Evolutionary conservation across 2,329 filamentous ascomycete species (phyloP).

Genomic region (Cercospora nicotianae): DNA sequence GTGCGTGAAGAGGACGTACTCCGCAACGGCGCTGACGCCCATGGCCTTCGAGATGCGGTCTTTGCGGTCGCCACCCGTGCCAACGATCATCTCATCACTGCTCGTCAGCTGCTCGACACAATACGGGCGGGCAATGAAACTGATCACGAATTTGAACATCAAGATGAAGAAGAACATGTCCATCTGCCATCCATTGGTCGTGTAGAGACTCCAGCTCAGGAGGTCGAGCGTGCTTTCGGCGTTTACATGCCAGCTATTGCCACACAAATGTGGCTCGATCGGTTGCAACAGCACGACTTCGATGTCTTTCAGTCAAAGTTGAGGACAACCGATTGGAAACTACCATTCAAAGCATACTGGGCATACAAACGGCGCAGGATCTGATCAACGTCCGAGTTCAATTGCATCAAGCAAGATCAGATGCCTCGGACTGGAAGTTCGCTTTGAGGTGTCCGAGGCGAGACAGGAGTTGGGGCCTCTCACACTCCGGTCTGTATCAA

Average conservation of each 20-base stretch:
- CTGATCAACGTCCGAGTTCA: slow-evolving; percentile 31
- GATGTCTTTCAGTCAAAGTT: slow-evolving; percentile 70
- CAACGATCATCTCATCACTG: slow-evolving; percentile 93
- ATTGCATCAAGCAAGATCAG: not conserved
- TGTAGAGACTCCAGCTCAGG: slow-evolving; percentile 46
- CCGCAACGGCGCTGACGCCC: slow-evolving; percentile 72
- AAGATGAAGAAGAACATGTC: slow-evolving; percentile 68
- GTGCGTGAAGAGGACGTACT: slow-evolving; percentile 89
- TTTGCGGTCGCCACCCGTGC: slow-evolving; percentile 91
- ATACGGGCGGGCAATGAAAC: slow-evolving; percentile 70
- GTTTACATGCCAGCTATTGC: slow-evolving; percentile 78
- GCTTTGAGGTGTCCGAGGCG: no score
- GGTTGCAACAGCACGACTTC: slow-evolving; percentile 78
- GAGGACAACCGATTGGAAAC: slow-evolving; percentile 71
- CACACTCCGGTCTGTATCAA: no score
- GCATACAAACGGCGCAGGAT: slow-evolving; percentile 57
- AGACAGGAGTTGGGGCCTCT: no score
- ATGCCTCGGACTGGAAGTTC: no score
- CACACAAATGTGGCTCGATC: slow-evolving; percentile 74
- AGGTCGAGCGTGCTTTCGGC: slow-evolving; percentile 69
- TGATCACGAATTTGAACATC: slow-evolving; percentile 86
- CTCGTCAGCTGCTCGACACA: slow-evolving; percentile 83
- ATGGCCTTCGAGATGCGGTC: slow-evolving; percentile 81
- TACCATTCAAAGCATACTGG: slow-evolving; percentile 76
- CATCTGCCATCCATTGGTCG: slow-evolving; percentile 42